Evolutionary conservation across 2,329 filamentous ascomycete species (phyloP), one percentile per base, ranked within the genome.

Genomic region (Colletotrichum caudatum): DNA sequence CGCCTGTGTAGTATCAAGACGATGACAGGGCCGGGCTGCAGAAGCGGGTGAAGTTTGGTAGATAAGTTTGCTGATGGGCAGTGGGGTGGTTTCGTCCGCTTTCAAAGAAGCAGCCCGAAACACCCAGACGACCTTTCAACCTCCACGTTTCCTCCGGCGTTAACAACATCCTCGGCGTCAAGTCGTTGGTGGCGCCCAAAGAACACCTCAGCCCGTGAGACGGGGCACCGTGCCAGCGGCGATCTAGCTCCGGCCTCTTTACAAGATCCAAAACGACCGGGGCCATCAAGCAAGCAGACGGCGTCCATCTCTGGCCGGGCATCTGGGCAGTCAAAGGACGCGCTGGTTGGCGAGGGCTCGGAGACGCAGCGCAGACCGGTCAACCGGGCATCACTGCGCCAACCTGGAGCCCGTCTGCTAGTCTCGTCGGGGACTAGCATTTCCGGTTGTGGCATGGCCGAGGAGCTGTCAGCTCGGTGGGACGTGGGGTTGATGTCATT

Each of bases 111-210:
- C 8, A 7, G 14, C 6, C 35, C 35, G 1, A 53, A 35, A 39
- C 48, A 50, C 23, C 11, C 35, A 7, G 5, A 16, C 5, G 20
- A 37, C 11, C 5, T 53, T 51, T n/a, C n/a, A 39, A n/a, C 23
- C 14, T 20, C 8, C 26, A 26, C 7, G 12, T 53, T 11, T 14
- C n/a, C 29, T 14, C 18, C 4, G 5, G 26, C n/a, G 20, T n/a
- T 29, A 35, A 20, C 33, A 5, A 18, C 9, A 16, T 23, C 18
- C 26, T 11, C n/a, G 11, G n/a, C n/a, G n/a, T 37, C 37, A n/a
- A 33, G 56, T 53, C 57, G 29, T 58, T 53, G 51, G 68, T 68
- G 58, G 51, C 44, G 58, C 33, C 56, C 48, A 14, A 23, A 20
- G 23, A 58, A 35, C 26, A 3, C 37, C 29, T 56, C 57, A 68